phyloP scores from a whole-genome alignment of 306 rosid species.

The Glycine latifolia region DNA sequence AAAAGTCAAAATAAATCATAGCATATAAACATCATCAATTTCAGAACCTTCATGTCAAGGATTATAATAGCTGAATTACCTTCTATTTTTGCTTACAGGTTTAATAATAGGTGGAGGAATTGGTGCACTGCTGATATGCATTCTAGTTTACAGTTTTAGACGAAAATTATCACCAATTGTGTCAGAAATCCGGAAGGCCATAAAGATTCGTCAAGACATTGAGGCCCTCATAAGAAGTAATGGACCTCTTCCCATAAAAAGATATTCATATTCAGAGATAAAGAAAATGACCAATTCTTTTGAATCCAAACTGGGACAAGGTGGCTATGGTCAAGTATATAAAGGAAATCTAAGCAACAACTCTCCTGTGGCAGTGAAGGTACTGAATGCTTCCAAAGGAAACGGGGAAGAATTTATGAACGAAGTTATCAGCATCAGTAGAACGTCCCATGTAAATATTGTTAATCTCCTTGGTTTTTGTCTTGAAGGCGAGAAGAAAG shows the following conservation, averaged over 20 bases:
- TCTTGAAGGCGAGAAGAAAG: conserved; percentile 52
- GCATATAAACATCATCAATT: not conserved
- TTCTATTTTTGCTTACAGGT: conserved; percentile 42
- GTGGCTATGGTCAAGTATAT: conserved; percentile 57
- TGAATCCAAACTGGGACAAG: conserved; percentile 51
- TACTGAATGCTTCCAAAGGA: conserved; percentile 52
- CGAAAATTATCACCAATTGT: conserved; percentile 1
- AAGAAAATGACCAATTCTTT: conserved; percentile 57
- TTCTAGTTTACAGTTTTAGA: conserved; percentile 11
- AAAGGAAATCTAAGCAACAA: conserved; percentile 45
- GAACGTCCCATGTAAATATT: conserved; percentile 66
- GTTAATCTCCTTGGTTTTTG: conserved; percentile 62
- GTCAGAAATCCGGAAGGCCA: conserved; percentile 8
- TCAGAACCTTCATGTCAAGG: not conserved
- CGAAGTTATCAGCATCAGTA: conserved; percentile 59
- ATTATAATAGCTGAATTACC: not conserved
- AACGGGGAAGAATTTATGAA: conserved; percentile 58
- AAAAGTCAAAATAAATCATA: not conserved
- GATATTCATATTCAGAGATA: conserved; percentile 51
- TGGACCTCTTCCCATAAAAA: conserved; percentile 45
- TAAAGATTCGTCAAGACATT: conserved; percentile 30
- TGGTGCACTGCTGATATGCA: conserved; percentile 37
- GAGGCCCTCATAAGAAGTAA: conserved; percentile 48
- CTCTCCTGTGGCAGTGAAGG: conserved; percentile 54
- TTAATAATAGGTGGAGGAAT: conserved; percentile 40